Evolutionary conservation across 2,329 filamentous ascomycete species (phyloP), one percentile per base, ranked within the genome.

Genomic region (Exophiala calicioides): DNA sequence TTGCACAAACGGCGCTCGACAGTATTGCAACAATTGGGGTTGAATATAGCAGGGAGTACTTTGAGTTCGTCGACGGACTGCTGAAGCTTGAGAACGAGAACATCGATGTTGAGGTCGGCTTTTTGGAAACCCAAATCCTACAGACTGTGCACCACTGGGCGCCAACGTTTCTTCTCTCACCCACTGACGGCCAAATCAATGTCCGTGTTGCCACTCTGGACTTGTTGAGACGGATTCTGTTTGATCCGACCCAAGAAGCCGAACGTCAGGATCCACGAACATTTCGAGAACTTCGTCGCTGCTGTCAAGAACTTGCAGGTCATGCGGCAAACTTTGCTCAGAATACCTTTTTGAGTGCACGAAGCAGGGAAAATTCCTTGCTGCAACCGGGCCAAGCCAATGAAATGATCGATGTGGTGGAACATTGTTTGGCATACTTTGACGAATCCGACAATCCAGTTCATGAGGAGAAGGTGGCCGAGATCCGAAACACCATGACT

Each of bases 21-120:
- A 72, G 74, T 16, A 66, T 77, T 12, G 68, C 73, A 4, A 71
- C 72, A 4, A 75, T 78, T 46, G 71, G 71, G 27, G 64, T 68
- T 19, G 69, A 69, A 42, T 75, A 72, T 24, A 73, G 72, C 18
- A 60, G 62, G 41, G 74, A 76, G 47, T 75, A 77, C 56, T 62
- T 76, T 10, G 63, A 66, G 2, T 78, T 77, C 55, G 71, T 87
- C 58, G 71, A 70, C 27, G 69, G 68, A 36, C 65, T 85, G n/a
- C 69, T 78, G 32, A 72, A 58, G n/a, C 44, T 64, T 16, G 60
- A 61, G 18, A 74, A 74, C 43, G 23, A 9, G 15, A 27, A 23
- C 30, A 21, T 47, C 21, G 27, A 29, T 27, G 29, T 31, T 10
- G 60, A 66, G 4, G 59, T 61, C 9, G 57, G 69, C n/a, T 59